These are phyloP conservation scores for Penicillium waksmanii DNA, from an alignment of 495 filamentous ascomycete species.

Conservation along the genomic window DNA sequence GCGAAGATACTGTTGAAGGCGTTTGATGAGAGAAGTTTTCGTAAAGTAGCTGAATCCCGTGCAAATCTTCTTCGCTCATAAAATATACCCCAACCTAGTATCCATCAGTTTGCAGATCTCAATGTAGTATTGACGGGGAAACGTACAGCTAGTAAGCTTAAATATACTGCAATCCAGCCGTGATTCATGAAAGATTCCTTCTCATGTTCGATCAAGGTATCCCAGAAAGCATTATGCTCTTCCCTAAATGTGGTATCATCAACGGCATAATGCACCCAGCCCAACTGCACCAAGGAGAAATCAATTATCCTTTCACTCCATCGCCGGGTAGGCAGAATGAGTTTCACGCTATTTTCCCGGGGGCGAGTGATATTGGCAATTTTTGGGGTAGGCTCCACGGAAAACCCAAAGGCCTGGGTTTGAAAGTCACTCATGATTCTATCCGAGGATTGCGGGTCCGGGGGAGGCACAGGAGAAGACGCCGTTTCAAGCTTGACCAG, in stretches of 20 bases:
- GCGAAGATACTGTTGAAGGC: neutral
- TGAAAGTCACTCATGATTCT: neutral
- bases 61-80: neutral
- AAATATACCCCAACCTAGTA: neutral
- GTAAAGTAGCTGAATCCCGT: neutral
- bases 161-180: neutral
- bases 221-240: neutral
- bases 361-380: neutral
- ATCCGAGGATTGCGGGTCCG: neutral
- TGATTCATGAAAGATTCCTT: neutral
- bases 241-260: neutral
- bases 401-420: neutral
- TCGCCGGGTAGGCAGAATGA: neutral
- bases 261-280: neutral
- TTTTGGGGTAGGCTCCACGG: neutral
- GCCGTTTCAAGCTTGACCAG: neutral
- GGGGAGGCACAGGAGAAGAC: neutral
- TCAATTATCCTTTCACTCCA: neutral
- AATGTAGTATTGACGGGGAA: neutral
- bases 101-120: neutral
- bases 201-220: neutral
- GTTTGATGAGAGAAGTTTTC: neutral
- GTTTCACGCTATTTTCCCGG: neutral
- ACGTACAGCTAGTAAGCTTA: neutral
- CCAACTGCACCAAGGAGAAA: neutral